Evolutionary conservation across 495 filamentous ascomycete genomes (phyloP).

Genomic region (Neurospora sp.): DNA sequence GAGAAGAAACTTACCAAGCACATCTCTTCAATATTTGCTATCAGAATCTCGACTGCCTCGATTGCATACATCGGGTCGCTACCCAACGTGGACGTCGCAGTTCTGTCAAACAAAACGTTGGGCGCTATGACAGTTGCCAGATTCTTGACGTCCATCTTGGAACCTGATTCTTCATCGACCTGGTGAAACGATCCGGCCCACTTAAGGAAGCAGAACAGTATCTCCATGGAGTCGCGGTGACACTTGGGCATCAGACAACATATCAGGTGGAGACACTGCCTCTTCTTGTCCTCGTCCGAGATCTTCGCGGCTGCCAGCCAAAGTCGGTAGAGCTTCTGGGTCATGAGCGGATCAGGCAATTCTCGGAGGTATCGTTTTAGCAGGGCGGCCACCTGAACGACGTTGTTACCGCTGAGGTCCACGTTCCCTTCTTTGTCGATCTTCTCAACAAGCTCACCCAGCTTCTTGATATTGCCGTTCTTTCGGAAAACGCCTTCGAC

Average conservation of each 20-base stretch:
- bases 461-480: constrained; percentile 90
- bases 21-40: constrained; percentile 91
- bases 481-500: constrained; percentile 99
- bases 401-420: constrained; percentile 71
- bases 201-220: constrained; percentile 92
- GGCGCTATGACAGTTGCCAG: constrained; percentile 96
- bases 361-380: constrained; percentile 93
- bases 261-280: constrained; percentile 77
- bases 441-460: constrained; percentile 71
- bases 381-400: constrained; percentile 88
- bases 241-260: constrained; percentile 90
- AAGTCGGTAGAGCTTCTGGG: constrained; percentile 85
- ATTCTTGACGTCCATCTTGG: constrained; percentile 99
- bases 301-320: constrained; percentile 89
- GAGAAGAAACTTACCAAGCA: constrained; percentile 63
- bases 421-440: constrained; percentile 77
- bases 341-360: constrained; percentile 88
- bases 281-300: constrained; percentile 69
- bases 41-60: constrained; percentile 78
- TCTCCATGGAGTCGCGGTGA: constrained; percentile 89
- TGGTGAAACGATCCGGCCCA: constrained; percentile 97
- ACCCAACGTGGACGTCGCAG: constrained; percentile 54
- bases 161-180: constrained; percentile 82
- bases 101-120: constrained; percentile 77
- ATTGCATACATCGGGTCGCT: constrained; percentile 84